Evolutionary conservation across 2,329 filamentous ascomycete genomes (phyloP), one percentile per base, ranked within the genome.

Genomic region (Coniella vitis): DNA sequence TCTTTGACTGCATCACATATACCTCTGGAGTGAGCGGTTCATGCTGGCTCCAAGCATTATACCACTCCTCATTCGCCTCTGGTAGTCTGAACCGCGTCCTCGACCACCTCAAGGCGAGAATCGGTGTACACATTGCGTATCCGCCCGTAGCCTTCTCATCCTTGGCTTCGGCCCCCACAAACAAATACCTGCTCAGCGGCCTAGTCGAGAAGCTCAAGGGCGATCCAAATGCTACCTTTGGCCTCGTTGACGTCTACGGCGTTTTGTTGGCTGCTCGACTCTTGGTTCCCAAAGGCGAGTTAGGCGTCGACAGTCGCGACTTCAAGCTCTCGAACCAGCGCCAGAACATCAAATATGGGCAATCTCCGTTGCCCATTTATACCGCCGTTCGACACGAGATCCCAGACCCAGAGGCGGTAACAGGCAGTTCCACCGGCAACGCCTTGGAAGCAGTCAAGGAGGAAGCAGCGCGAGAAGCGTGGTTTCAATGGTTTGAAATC

Each of bases 401-500:
- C 20, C 93, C 91, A 0, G 70, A 83, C 7, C 65, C 81, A 7
- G 75, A 76, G 38, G 67, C 69, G 38, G 60, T 66, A 2, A 58
- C 56, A 7, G 67, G 66, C 32, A 67, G 65, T 53, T 61, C 58
- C 4, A 61, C 57, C 47, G 61, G 54, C 2, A 55, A 53, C 14
- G 62, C 60, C 40, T 67, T 72, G 1, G 74, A 83, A 51, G 65
- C 68, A 17, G 73, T 70, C 0, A 78, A 81, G 56, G 69, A 73
- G 55, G 64, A 69, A 44, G 71, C 76, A 10, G 80, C 69, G 60
- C 74, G 75, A 52, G 86, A 94, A 60, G 77, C 89, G 2, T 97
- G 90, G 87, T 98, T 97, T 59, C 91, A 98, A 60, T 97, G 93
- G 91, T 96, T 93, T 57, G 93, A 98, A 61, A 86, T 91, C 59